Evolutionary conservation across 805 yeast species (phyloP).

Genomic region (Dipodascopsis uninucleata): DNA sequence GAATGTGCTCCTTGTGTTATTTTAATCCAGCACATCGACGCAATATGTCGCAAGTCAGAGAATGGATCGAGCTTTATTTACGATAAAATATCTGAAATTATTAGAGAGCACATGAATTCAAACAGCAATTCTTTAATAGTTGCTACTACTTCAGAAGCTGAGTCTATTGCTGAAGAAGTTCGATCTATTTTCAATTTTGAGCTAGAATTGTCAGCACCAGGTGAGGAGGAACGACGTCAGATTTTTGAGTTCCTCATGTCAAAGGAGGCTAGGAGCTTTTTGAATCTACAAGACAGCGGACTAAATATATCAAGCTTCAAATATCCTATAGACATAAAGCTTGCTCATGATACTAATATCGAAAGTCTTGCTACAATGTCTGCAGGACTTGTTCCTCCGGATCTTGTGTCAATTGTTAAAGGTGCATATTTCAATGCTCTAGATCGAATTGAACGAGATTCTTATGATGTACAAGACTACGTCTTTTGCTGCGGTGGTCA

Average conservation of each 20-base stretch:
- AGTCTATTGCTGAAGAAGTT: constrained; percentile 59
- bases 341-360: constrained; percentile 53
- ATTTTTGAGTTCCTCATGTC: constrained; percentile 55
- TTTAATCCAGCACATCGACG: constrained; percentile 69
- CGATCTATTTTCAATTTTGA: constrained; percentile 74
- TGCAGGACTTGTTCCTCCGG: constrained; percentile 89
- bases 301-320: too few species aligned
- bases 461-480: constrained; percentile 35
- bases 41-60: constrained; percentile 64
- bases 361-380: constrained; percentile 71
- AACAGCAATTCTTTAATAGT: constrained; percentile 48
- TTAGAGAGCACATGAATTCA: constrained; percentile 51
- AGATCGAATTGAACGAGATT: constrained; percentile 41
- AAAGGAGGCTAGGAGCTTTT: too few species aligned
- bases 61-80: constrained; percentile 44
- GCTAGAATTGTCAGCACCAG: constrained; percentile 69
- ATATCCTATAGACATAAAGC: too few species aligned
- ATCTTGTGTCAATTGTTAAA: constrained; percentile 65
- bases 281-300: too few species aligned
- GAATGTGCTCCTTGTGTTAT: constrained; percentile 50
- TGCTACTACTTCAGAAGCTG: constrained; percentile 67
- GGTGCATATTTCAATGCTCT: constrained; percentile 59
- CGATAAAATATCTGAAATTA: constrained; percentile 50
- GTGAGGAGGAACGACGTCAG: constrained; percentile 64
- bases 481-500: constrained; percentile 54